These are phyloP conservation scores for Mycosphaerella sp. DNA, from an alignment of 2,329 filamentous ascomycete genomes.

Conservation along the genomic window DNA sequence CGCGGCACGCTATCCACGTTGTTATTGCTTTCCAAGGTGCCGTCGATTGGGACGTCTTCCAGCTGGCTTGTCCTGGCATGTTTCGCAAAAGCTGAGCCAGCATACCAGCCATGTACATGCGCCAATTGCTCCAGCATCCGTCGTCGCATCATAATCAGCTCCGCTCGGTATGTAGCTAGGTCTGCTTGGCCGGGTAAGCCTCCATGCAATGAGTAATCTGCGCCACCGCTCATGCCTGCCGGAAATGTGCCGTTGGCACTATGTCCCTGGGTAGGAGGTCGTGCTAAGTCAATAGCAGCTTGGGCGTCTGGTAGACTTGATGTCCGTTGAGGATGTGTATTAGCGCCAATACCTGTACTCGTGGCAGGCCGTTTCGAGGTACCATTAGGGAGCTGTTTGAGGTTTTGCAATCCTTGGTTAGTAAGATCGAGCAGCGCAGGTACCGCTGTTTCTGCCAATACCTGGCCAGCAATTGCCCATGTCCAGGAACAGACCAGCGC, in stretches of 20 bases:
- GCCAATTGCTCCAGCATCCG: conserved; percentile 72
- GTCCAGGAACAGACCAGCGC: conserved; percentile 73
- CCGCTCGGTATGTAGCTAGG: conserved; percentile 73
- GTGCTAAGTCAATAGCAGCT: conserved; percentile 9
- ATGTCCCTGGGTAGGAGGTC: conserved; percentile 8
- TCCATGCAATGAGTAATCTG: conserved; percentile 10
- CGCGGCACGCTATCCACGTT: conserved; percentile 3
- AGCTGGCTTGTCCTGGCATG: conserved; percentile 26
- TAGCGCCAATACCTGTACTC: conserved; percentile 29
- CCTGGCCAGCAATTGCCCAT: conserved; percentile 68
- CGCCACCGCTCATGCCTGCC: conserved; percentile 19
- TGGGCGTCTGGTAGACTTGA: conserved; percentile 23
- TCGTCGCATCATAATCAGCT: conserved; percentile 72
- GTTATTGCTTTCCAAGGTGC: conserved; percentile 15
- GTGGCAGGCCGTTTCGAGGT: conserved; percentile 22
- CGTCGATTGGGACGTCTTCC: conserved; percentile 37
- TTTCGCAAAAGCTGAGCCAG: conserved; percentile 57
- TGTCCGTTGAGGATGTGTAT: conserved; percentile 30
- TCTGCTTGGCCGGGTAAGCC: conserved; percentile 59
- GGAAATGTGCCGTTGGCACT: conserved; percentile 13
- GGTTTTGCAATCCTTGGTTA: conserved; percentile 3
- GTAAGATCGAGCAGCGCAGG: conserved; percentile 25
- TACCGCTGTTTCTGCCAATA: conserved; percentile 61
- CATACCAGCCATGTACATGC: conserved; percentile 64
- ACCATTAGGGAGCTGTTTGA: conserved; percentile 17